Conservation (phyloP, 2,329 filamentous ascomycete species). For the Colletotrichum lentis region DNA sequence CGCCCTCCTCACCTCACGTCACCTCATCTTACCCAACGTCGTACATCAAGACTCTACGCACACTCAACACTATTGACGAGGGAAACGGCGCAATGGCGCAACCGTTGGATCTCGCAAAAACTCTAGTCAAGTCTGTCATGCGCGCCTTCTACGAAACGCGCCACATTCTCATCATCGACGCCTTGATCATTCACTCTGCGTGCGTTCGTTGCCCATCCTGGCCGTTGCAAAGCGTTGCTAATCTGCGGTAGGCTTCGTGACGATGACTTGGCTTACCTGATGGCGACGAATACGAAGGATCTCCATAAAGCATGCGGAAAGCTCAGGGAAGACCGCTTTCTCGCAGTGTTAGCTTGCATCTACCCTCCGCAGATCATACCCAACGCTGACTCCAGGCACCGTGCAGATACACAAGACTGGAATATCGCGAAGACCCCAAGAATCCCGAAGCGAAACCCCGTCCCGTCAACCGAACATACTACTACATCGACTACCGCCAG, state of each 20-base stretch:
- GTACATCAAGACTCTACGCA: background rate
- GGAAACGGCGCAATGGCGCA: slow-evolving; percentile 21
- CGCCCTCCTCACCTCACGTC: background rate
- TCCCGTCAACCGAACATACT: slow-evolving; percentile 88
- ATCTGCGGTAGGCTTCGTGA: slow-evolving; percentile 80
- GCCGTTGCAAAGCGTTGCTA: background rate
- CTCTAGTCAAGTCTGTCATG: slow-evolving; percentile 84
- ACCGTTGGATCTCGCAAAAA: slow-evolving; percentile 67
- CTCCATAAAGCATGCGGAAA: slow-evolving; percentile 88
- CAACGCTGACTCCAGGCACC: slow-evolving; percentile 7
- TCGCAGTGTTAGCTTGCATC: slow-evolving; percentile 71
- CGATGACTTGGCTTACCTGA: slow-evolving; percentile 84
- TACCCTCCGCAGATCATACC: background rate
- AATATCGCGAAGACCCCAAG: slow-evolving; percentile 38
- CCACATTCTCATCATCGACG: slow-evolving; percentile 85
- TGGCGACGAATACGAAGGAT: slow-evolving; percentile 90
- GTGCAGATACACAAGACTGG: slow-evolving; percentile 35
- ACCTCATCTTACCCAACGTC: background rate
- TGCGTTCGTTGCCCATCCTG: slow-evolving; percentile 55
- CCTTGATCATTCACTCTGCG: slow-evolving; percentile 82
- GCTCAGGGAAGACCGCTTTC: slow-evolving; percentile 84
- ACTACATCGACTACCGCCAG: slow-evolving; percentile 94
- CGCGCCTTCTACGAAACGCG: slow-evolving; percentile 88
- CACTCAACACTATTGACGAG: background rate
- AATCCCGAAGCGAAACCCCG: slow-evolving; percentile 75